Evolutionary conservation across 495 filamentous ascomycete genomes (phyloP), one percentile per base, ranked within the genome.

Genomic region (Parmelia sp.): DNA sequence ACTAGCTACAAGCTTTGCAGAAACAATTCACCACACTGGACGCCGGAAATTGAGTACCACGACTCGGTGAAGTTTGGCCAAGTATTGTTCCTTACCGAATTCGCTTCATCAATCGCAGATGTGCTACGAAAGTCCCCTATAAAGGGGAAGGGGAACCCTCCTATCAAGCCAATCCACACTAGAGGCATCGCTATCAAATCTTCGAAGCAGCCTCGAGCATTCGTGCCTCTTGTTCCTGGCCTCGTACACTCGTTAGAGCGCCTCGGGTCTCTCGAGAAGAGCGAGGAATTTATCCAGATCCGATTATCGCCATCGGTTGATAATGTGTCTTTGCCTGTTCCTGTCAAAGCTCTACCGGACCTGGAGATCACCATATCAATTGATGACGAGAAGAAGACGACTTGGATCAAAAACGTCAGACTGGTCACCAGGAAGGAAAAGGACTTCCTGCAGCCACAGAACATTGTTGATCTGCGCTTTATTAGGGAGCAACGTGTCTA

Each of bases 401-500:
- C 55, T 42, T 47, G 27, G 15, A 37, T 67, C 14, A 31, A 40
- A 33, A 42, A 66, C 25, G 62, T 58, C 40, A 44, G 59, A 21
- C 40, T 71, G 36, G 40, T 67, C 25, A 23, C 63, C 29, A n/a
- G n/a, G 42, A 62, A 61, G n/a, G 47, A 65, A 21, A 35, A 44
- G 12, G 69, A 71, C 57, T 49, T 71, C 15, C 36, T 71, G 29
- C 42, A 69, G 39, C 69, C 69, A 23, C 51, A 55, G 23, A 44
- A 65, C 12, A 23, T 37, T 17, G 47, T 60, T 23, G 69, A 71
- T 37, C 37, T 71, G 25, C 57, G 61, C 9, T 66, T 71, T 40
- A 35, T n/a, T 25, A 25, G 49, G 31, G 36, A 59, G 7, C 29
- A 49, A 40, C 65, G 45, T 45, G 29, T 67, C 12, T 53, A 64